phyloP scores from a whole-genome alignment of 306 rosid genomes.

The Gillenia trifoliata region DNA sequence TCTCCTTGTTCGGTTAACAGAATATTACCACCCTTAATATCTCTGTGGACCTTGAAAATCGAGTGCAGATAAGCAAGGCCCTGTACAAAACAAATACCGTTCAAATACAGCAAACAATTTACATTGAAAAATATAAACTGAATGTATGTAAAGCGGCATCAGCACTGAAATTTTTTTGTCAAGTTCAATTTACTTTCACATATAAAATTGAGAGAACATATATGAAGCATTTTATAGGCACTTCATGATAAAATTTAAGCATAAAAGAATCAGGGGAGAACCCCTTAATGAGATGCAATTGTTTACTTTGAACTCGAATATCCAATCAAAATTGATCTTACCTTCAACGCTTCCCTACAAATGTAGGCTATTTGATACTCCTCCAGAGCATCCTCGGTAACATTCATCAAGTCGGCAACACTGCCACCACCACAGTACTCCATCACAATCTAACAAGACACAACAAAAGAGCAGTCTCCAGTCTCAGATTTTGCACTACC shows the following conservation, averaged over 20 bases:
- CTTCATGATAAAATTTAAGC: conserved; percentile 2
- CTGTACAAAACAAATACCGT: conserved; percentile 22
- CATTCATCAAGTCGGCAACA: conserved; percentile 88
- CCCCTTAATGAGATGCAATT: conserved; percentile 4
- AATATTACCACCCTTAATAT: conserved; percentile 97
- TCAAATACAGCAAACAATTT: background rate
- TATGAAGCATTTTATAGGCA: background rate
- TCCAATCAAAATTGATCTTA: conserved; percentile 18
- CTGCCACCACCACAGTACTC: conserved; percentile 99
- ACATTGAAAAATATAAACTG: background rate
- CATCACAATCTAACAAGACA: conserved; percentile 92
- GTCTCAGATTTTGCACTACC: conserved; percentile 12
- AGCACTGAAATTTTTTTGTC: background rate
- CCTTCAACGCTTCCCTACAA: conserved; percentile 96
- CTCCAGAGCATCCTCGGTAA: conserved; percentile 80
- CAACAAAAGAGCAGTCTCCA: conserved; percentile 28
- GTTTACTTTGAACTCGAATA: background rate
- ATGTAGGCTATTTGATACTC: conserved; percentile 93
- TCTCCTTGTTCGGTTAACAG: conserved; percentile 97
- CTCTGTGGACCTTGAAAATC: conserved; percentile 97
- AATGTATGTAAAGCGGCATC: background rate
- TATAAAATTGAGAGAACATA: background rate
- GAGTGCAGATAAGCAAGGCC: conserved; percentile 96
- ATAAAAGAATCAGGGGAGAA: conserved; percentile 1
- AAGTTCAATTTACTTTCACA: background rate